These are phyloP conservation scores for Avena atlantica DNA, from an alignment of 176 grass and related monocot genomes.

Conservation along the genomic window DNA sequence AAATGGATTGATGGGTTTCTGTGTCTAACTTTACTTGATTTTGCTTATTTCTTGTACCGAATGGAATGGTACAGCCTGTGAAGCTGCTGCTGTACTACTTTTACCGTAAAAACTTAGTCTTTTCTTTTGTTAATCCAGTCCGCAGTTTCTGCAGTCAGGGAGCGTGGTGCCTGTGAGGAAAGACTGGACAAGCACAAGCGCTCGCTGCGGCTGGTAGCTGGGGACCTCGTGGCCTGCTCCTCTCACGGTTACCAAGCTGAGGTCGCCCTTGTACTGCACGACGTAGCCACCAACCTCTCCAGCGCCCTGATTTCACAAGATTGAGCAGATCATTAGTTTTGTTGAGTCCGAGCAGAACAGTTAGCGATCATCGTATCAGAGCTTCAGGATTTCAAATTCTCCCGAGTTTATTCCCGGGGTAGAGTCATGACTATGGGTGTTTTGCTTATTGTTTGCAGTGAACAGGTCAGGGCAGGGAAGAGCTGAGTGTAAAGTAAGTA, in stretches of 20 bases:
- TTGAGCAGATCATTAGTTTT: neutral
- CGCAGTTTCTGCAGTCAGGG: conserved; percentile 45
- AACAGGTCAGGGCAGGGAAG: neutral
- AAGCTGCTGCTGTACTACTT: neutral
- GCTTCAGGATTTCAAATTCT: neutral
- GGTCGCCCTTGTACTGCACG: conserved; percentile 63
- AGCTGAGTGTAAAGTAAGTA: neutral
- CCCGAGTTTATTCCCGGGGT: neutral
- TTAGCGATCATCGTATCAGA: neutral
- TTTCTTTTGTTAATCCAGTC: neutral
- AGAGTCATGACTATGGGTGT: neutral
- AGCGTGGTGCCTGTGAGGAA: conserved; percentile 63
- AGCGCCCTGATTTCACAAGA: conserved; percentile 45
- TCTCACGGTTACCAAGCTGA: conserved; percentile 82
- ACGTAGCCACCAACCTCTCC: conserved; percentile 80
- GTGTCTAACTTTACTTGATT: conserved; percentile 14
- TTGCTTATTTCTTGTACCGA: conserved; percentile 12
- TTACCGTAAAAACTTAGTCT: neutral
- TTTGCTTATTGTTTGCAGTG: neutral
- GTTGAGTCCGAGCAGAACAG: neutral
- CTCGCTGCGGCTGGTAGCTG: conserved; percentile 71
- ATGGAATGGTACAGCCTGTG: conserved; percentile 21
- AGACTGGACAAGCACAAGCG: conserved; percentile 58
- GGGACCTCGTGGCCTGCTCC: conserved; percentile 89
- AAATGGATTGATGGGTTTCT: neutral